Conservation (phyloP, 2,329 filamentous ascomycete genomes). For the Stagonosporopsis cucurbitacearum region DNA sequence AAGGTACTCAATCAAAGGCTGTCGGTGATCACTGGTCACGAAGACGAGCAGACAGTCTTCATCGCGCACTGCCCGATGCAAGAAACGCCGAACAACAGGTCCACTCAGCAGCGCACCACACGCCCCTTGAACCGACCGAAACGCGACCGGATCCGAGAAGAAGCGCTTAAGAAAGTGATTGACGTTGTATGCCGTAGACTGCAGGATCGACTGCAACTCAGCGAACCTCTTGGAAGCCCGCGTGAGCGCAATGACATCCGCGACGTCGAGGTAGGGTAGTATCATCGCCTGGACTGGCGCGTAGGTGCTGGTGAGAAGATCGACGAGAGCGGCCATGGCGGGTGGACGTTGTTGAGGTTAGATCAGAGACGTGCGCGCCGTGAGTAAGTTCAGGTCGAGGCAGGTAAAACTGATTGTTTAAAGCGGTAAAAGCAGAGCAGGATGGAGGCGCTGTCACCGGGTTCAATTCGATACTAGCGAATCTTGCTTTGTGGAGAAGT, state of each 20-base stretch:
- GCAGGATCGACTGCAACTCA: conserved; percentile 3
- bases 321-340: background rate
- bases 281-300: background rate
- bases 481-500: too few relatives aligned
- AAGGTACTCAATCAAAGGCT: too few relatives aligned
- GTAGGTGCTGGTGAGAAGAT: background rate
- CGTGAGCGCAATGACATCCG: background rate
- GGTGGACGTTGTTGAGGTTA: background rate
- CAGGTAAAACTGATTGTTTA: too few relatives aligned
- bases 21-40: too few relatives aligned
- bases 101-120: conserved; percentile 3
- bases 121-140: background rate
- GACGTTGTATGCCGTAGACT: background rate
- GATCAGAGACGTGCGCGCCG: too few relatives aligned
- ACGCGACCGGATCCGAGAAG: conserved; percentile 1
- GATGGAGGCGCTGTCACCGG: too few relatives aligned
- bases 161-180: background rate
- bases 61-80: background rate
- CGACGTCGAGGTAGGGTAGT: background rate
- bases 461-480: too few relatives aligned
- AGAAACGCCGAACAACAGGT: background rate
- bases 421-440: too few relatives aligned
- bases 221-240: conserved; percentile 10
- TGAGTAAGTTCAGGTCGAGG: too few relatives aligned
- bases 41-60: background rate